Evolutionary conservation across 139 green algal genomes (phyloP), one percentile per base, ranked within the genome.

Genomic region (Ettlia oleoabundans): DNA sequence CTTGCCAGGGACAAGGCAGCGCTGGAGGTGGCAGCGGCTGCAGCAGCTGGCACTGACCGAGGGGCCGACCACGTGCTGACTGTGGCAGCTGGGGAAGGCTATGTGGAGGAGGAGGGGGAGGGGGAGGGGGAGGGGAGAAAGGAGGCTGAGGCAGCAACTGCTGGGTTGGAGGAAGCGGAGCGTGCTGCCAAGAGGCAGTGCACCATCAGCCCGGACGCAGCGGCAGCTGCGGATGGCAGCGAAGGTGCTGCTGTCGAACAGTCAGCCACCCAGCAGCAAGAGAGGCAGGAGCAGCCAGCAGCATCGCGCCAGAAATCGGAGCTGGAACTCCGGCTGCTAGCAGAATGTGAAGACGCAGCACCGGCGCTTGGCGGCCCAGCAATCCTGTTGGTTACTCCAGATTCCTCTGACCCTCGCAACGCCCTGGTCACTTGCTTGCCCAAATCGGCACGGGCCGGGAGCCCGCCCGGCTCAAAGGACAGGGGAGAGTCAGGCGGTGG

Each of bases 151-250:
- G 47, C 47, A 10, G 55, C 55, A 15, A n/a, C 55, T 9, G 55
- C 15, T 22, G 18, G 18, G 30, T 58, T 58, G 28, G 55, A 15
- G 0, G 72, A 61, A 6, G 51, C 22, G 18, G 5, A 15, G 18
- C 74, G 35, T 24, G 26, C 55, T 19, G 55, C 74, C 53, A 80
- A 80, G 74, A 38, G 38, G 38, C 58, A 70, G 38, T 58, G 75
- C 58, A 81, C 38, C 75, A 40, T n/a, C n/a, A 81, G 75, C 75
- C 58, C 58, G 18, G 75, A 70, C 1, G 26, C 55, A 21, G 52
- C 33, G 3, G 53, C 26, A 3, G 67, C 35, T 8, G 43, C 43
- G 21, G 70, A n/a, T 28, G 63, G n/a, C 30, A 6, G 30, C 24
- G n/a, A 4, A 10, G 63, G 63, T 10, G 63, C 26, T 69, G n/a